Percentiles rank a stretch among this genome's conserved stretches.
These are phyloP conservation scores for Themeda triandra DNA, from an alignment of 176 grass and related monocot species.

Conservation along the genomic window DNA sequence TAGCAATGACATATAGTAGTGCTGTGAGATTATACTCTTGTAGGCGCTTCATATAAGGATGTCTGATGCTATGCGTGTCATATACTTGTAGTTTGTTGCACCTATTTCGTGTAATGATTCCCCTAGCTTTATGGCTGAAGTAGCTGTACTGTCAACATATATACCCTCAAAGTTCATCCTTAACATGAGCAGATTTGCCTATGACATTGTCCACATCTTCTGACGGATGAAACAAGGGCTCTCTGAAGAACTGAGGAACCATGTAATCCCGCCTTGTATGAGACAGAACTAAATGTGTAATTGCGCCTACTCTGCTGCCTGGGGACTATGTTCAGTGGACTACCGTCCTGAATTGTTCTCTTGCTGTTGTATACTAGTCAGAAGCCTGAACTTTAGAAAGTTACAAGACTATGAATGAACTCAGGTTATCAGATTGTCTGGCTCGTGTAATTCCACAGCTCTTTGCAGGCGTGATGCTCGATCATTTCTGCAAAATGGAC, in stretches of 20 bases:
- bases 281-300: not conserved
- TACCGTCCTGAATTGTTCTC: not conserved
- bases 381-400: not conserved
- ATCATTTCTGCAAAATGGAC: not conserved
- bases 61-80: not conserved
- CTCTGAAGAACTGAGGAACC: not conserved
- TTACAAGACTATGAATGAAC: not conserved
- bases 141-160: not conserved
- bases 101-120: not conserved
- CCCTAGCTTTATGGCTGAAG: not conserved
- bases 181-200: conserved; percentile 77
- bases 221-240: conserved; percentile 43
- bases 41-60: not conserved
- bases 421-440: not conserved
- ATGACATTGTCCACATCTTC: conserved; percentile 91
- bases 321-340: not conserved
- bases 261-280: not conserved
- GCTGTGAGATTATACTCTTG: not conserved
- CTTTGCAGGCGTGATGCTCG: not conserved
- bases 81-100: not conserved
- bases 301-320: not conserved
- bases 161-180: conserved; percentile 29
- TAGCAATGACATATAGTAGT: not conserved
- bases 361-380: not conserved
- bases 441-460: not conserved